Conservation (phyloP, 805 yeast species). For the Peterozyma toletana region DNA sequence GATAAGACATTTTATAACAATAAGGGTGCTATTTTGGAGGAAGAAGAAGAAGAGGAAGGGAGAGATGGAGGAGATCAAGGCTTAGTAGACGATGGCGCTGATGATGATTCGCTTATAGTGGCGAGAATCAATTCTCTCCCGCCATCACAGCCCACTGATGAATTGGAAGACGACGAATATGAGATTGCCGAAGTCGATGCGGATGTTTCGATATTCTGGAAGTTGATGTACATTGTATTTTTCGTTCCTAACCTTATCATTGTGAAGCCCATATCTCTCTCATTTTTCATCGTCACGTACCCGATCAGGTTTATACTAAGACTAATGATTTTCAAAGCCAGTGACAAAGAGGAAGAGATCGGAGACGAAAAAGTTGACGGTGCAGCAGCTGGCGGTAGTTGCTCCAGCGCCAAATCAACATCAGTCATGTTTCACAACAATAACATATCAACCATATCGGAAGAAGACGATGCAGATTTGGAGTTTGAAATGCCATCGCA, state of each 20-base stretch:
- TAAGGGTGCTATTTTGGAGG: constrained; percentile 12
- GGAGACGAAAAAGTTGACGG: not conserved
- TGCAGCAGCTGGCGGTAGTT: not conserved
- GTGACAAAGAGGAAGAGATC: not conserved
- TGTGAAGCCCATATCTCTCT: constrained; percentile 40
- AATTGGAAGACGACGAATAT: constrained; percentile 2
- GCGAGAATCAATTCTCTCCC: not conserved
- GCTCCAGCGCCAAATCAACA: not conserved
- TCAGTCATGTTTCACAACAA: constrained; percentile 8
- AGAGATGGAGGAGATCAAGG: constrained; percentile 7
- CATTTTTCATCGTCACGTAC: constrained; percentile 46
- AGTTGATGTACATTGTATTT: constrained; percentile 23
- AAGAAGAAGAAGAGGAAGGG: constrained; percentile 7
- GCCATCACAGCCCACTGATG: not conserved
- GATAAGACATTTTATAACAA: constrained; percentile 19
- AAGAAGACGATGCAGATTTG: constrained; percentile 20
- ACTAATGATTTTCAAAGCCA: constrained; percentile 13
- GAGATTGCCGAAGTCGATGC: constrained; percentile 2
- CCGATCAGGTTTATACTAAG: constrained; percentile 36
- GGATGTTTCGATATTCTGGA: constrained; percentile 8
- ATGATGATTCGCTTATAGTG: not conserved
- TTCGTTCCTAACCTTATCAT: constrained; percentile 45
- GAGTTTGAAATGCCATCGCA: constrained; percentile 21
- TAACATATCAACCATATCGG: constrained; percentile 20
- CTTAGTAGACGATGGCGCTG: not conserved